Evolutionary conservation across 441 rosid genomes (phyloP), one percentile per base, ranked within the genome.

Genomic region (Raphanus hybrid): DNA sequence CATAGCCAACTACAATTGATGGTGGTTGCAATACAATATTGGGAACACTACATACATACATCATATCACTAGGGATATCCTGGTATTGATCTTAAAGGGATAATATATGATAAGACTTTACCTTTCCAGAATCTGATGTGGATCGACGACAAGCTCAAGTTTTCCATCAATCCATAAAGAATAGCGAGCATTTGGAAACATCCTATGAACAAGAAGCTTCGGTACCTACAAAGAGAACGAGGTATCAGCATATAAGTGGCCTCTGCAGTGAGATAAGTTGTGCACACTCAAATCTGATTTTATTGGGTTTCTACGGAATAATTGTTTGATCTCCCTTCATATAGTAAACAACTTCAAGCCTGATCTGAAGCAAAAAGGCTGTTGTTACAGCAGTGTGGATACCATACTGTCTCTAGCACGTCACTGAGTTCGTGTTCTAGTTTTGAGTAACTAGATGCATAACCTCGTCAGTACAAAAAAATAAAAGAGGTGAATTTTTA

Each of bases 401-500:
- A 58, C 62, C 15, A 12, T 64, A 8, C 62, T 48, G 20, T 67
- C 55, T 67, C 55, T 41, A 74, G 34, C 66, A 61, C 26, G 74
- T n/a, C 57, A 35, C 0, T 55, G 20, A 16, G 15, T 54, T 69
- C 18, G 29, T 39, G 52, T 55, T 23, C 27, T 7, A 60, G 63
- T 54, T 39, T 63, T 4, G 4, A 50, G 23, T 52, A 74, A 62
- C 69, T 15, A 8, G 9, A 12, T 67, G 70, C 59, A 50, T 52
- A 54, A 1, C 11, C 8, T 77, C 6, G 60, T 70, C 54, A 58
- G 48, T 9, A n/a, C 20, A 26, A 26, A 64, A 64, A 69, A 32
- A 69, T 34, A 26, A 70, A 62, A 27, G 69, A 59, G 4, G 41
- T 61, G 15, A 0, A 3, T 1, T 8, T 20, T 20, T 83, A 90